Evolutionary conservation across 78 protist genomes (phyloP).

Genomic region (Capsaspora owczarzaki): DNA sequence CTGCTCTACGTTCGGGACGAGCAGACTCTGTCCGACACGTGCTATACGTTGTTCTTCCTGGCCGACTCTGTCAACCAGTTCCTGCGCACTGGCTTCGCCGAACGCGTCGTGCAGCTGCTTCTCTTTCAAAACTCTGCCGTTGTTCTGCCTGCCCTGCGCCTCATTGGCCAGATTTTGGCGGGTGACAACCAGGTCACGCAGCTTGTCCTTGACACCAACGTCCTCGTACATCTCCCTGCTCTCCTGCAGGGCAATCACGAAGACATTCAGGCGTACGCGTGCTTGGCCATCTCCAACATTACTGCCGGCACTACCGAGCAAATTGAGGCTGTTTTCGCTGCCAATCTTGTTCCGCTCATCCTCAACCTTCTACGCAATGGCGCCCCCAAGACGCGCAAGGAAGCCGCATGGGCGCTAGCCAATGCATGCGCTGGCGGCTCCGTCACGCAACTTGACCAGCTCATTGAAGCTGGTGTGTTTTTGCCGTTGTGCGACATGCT

Average conservation of each 20-base stretch:
- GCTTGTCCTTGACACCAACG: background rate
- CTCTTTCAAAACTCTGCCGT: slow-evolving; percentile 20
- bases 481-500: slow-evolving; percentile 20
- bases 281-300: slow-evolving; percentile 97
- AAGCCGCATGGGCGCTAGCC: slow-evolving; percentile 96
- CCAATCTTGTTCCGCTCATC: slow-evolving; percentile 67
- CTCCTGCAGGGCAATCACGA: slow-evolving; percentile 1
- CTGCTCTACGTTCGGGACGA: slow-evolving; percentile 6
- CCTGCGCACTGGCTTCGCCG: slow-evolving; percentile 59
- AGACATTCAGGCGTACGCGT: slow-evolving; percentile 85
- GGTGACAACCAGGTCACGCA: slow-evolving; percentile 96
- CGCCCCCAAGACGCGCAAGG: slow-evolving; percentile 81
- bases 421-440: slow-evolving; percentile 88
- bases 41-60: slow-evolving; percentile 94
- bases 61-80: slow-evolving; percentile 86
- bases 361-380: slow-evolving; percentile 39
- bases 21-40: slow-evolving; percentile 67
- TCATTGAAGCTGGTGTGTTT: background rate
- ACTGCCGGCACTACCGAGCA: slow-evolving; percentile 91
- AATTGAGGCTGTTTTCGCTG: slow-evolving; percentile 82
- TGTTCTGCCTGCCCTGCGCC: slow-evolving; percentile 90
- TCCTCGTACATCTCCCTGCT: slow-evolving; percentile 29
- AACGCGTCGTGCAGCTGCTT: slow-evolving; percentile 78
- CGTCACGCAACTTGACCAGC: slow-evolving; percentile 58
- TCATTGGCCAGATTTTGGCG: slow-evolving; percentile 95